Evolutionary conservation across 495 filamentous ascomycete genomes (phyloP).

Genomic region (Aspergillus avenaceus): DNA sequence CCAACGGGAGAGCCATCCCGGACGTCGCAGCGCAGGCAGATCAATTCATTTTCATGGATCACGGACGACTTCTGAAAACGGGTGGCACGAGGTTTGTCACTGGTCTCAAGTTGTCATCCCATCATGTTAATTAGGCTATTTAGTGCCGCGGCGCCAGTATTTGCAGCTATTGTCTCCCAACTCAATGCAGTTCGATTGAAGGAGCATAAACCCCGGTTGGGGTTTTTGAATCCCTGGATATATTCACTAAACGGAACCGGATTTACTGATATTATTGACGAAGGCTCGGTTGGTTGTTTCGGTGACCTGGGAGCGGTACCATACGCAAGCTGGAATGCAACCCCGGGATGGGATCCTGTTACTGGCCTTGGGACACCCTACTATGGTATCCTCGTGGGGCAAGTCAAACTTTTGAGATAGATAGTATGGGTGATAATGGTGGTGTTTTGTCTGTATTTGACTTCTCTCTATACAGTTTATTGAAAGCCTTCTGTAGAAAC

Average conservation of each 20-base stretch:
- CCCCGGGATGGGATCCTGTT: slow-evolving; percentile 45
- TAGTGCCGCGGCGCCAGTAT: slow-evolving; percentile 49
- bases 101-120: neutral
- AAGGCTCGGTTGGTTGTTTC: slow-evolving; percentile 51
- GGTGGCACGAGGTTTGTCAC: slow-evolving; percentile 41
- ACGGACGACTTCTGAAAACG: slow-evolving; percentile 28
- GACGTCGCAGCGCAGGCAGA: slow-evolving; percentile 59
- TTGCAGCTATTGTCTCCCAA: slow-evolving; percentile 51
- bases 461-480: neutral
- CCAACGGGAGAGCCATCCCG: slow-evolving; percentile 63
- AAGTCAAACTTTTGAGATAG: slow-evolving; percentile 10
- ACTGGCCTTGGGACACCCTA: slow-evolving; percentile 32
- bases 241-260: slow-evolving; percentile 45
- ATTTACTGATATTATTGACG: slow-evolving; percentile 55
- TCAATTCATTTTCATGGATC: slow-evolving; percentile 37
- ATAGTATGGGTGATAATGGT: neutral
- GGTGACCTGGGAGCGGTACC: slow-evolving; percentile 34
- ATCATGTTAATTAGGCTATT: slow-evolving; percentile 6
- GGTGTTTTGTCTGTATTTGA: neutral
- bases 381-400: slow-evolving; percentile 20
- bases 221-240: slow-evolving; percentile 64
- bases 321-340: slow-evolving; percentile 59
- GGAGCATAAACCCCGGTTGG: slow-evolving; percentile 43
- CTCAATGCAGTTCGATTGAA: slow-evolving; percentile 55
- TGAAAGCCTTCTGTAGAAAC: too few species aligned